Evolutionary conservation across 148 eudicot species (phyloP).

Genomic region (Chenopodium suecicum): DNA sequence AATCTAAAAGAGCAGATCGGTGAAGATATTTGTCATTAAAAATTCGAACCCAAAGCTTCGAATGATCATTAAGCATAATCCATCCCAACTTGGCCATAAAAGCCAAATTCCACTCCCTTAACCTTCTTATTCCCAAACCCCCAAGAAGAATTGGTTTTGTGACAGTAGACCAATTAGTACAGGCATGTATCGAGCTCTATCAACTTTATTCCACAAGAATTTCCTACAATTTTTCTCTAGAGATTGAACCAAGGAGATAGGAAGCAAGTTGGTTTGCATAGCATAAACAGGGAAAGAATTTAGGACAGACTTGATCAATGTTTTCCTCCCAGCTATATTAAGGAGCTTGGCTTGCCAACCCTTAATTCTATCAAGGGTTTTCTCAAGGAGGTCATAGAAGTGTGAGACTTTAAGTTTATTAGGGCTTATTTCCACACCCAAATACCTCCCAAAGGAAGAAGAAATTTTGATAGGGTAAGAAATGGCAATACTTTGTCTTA

Average conservation of each 20-base stretch:
- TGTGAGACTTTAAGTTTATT: no score
- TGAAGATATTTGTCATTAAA: background rate
- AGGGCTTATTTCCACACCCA: no score
- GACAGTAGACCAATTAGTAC: background rate
- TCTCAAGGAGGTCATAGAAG: no score
- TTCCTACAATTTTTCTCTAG: background rate
- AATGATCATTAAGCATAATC: background rate
- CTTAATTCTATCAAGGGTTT: no score
- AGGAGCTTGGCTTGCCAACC: no score
- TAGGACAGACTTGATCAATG: background rate
- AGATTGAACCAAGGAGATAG: background rate
- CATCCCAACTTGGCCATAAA: background rate
- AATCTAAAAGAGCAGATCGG: background rate
- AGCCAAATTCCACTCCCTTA: background rate
- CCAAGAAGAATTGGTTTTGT: background rate
- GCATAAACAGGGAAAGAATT: background rate
- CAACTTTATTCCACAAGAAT: background rate
- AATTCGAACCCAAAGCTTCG: background rate
- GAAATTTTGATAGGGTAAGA: no score
- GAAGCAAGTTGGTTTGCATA: background rate
- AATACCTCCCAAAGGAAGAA: no score
- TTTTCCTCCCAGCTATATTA: no score
- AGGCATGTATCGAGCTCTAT: background rate
- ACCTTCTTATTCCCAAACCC: background rate
- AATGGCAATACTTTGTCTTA: no score